Conservation (phyloP, 2,329 filamentous ascomycete species). For the Fusarium illudens region DNA sequence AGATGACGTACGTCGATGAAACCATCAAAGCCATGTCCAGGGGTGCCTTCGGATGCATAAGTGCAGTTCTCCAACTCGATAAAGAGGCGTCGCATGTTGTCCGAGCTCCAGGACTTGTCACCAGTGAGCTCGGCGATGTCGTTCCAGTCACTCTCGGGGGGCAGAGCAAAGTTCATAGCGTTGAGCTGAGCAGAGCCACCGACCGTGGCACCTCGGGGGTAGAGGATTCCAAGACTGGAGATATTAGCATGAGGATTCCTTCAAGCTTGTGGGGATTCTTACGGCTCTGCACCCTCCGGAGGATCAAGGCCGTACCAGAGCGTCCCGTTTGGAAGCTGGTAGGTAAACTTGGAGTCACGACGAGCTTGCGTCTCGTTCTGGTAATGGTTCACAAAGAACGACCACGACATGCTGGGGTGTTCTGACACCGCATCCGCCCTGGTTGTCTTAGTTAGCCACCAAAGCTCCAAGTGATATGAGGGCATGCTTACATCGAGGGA, state of each 20-base stretch:
- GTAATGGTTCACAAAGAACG: slow-evolving; percentile 70
- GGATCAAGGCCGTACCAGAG: slow-evolving; percentile 42
- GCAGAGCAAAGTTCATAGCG: slow-evolving; percentile 31
- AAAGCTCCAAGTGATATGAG: too few species aligned
- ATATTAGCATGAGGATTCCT: not conserved
- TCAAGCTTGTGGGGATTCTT: not conserved
- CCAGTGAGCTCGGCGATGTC: slow-evolving; percentile 52
- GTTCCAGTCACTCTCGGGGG: slow-evolving; percentile 38
- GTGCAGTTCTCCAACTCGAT: slow-evolving; percentile 53
- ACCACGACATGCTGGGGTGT: slow-evolving; percentile 52
- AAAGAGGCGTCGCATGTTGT: slow-evolving; percentile 53
- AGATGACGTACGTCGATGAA: slow-evolving; percentile 43
- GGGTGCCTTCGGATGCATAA: slow-evolving; percentile 46
- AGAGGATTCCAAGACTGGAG: slow-evolving; percentile 26
- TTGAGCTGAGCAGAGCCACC: slow-evolving; percentile 32
- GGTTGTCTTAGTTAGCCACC: not conserved
- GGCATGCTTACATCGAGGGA: slow-evolving; percentile 18
- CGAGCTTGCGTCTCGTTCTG: slow-evolving; percentile 34
- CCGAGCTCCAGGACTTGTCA: slow-evolving; percentile 52
- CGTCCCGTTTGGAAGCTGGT: slow-evolving; percentile 26
- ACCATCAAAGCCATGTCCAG: slow-evolving; percentile 54
- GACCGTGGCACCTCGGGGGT: slow-evolving; percentile 34
- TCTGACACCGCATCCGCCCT: slow-evolving; percentile 23
- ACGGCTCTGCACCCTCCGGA: slow-evolving; percentile 41
- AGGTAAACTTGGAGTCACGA: slow-evolving; percentile 34